Evolutionary conservation across 148 eudicot genomes (phyloP).

Genomic region (Hydrangea macrophylla): DNA sequence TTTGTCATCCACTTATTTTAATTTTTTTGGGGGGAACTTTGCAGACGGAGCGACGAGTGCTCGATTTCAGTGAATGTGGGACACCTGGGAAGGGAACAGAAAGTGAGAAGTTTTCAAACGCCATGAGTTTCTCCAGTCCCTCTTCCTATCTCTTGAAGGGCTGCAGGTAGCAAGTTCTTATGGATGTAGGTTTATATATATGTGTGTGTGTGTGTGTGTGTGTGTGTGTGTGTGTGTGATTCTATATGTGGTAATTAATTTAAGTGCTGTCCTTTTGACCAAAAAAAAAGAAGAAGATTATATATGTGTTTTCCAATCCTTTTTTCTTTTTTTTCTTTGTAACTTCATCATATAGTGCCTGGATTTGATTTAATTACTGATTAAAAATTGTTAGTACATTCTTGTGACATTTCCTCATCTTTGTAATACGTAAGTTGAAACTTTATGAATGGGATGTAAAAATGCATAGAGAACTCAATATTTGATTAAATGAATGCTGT

Average conservation of each 20-base stretch:
- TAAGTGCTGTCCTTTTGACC: too few relatives aligned
- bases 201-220: not conserved
- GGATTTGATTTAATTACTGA: not conserved
- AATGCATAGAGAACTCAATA: too few relatives aligned
- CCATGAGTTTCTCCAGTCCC: conserved; percentile 39
- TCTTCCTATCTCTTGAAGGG: conserved; percentile 44
- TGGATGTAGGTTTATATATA: not conserved
- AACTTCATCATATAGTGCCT: not conserved
- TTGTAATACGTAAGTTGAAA: not conserved
- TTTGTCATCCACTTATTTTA: not conserved
- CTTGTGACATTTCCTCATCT: not conserved
- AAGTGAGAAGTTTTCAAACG: conserved; percentile 24
- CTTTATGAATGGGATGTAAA: not conserved
- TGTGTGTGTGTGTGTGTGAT: not conserved
- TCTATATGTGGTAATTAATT: too few relatives aligned
- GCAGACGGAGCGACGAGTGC: conserved; percentile 64
- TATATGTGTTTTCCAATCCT: not conserved
- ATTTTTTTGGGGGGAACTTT: conserved; percentile 6
- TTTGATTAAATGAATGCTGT: too few relatives aligned
- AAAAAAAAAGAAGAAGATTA: too few relatives aligned
- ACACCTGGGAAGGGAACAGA: conserved; percentile 51
- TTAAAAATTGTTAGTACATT: not conserved
- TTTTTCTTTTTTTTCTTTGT: too few relatives aligned
- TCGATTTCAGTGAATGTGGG: conserved; percentile 89
- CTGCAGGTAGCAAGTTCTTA: conserved; percentile 37